Evolutionary conservation across 176 grass and related monocot genomes (phyloP).

Genomic region (Oryza australiensis): DNA sequence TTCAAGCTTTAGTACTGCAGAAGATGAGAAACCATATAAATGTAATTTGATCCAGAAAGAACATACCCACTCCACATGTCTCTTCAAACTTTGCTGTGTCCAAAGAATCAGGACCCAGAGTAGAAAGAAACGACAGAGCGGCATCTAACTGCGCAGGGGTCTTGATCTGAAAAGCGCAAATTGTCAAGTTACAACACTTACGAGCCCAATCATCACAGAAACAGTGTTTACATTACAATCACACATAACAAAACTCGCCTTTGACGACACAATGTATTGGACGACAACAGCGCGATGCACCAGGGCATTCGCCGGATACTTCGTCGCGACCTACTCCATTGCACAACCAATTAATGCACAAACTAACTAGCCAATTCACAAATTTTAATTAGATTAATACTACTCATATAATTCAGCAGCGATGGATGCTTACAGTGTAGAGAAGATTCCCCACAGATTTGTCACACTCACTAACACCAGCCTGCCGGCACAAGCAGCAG

Average conservation of each 20-base stretch:
- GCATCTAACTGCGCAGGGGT: conserved; percentile 56
- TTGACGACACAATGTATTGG: conserved; percentile 48
- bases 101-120: conserved; percentile 51
- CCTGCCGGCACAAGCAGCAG: conserved; percentile 20
- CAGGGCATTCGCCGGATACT: conserved; percentile 48
- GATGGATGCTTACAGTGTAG: conserved; percentile 34
- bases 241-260: conserved; percentile 6
- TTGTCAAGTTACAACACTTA: background rate
- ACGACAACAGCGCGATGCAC: conserved; percentile 50
- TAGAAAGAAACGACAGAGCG: conserved; percentile 47
- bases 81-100: conserved; percentile 52
- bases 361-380: background rate
- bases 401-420: background rate
- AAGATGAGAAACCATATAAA: background rate
- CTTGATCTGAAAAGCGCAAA: conserved; percentile 49
- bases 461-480: conserved; percentile 40
- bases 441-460: conserved; percentile 58
- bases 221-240: background rate
- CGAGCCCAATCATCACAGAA: background rate
- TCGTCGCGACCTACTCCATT: conserved; percentile 50
- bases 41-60: background rate
- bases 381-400: background rate
- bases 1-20: background rate
- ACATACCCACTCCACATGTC: conserved; percentile 56
- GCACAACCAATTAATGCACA: background rate